phyloP scores from a whole-genome alignment of 2,329 filamentous ascomycete genomes.

The Triangularia setosa region DNA sequence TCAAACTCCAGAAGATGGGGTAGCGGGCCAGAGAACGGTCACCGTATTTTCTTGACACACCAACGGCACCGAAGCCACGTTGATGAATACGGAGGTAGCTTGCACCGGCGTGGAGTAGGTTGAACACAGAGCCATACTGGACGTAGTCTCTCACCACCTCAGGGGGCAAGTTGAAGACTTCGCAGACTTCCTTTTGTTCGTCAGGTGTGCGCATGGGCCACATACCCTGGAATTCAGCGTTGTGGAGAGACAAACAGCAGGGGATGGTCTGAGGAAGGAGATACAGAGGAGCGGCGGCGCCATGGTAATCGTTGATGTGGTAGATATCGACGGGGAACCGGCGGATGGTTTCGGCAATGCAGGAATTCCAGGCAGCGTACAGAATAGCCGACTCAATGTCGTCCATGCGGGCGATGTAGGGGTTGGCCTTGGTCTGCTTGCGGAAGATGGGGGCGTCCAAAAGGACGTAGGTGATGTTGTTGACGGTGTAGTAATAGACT shows the following conservation, averaged over 20 bases:
- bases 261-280: slow-evolving; percentile 60
- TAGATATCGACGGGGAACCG: slow-evolving; percentile 49
- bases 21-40: slow-evolving; percentile 63
- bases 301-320: slow-evolving; percentile 38
- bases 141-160: slow-evolving; percentile 58
- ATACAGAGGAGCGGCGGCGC: slow-evolving; percentile 54
- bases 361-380: slow-evolving; percentile 68
- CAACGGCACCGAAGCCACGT: slow-evolving; percentile 64
- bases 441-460: slow-evolving; percentile 65
- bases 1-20: slow-evolving; percentile 65
- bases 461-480: slow-evolving; percentile 66
- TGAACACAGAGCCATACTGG: slow-evolving; percentile 67
- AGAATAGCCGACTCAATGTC: slow-evolving; percentile 65
- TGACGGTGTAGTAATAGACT: slow-evolving; percentile 59
- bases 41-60: slow-evolving; percentile 65
- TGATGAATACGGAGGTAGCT: slow-evolving; percentile 64
- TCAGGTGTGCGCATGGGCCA: slow-evolving; percentile 63
- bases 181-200: slow-evolving; percentile 60
- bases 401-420: slow-evolving; percentile 66
- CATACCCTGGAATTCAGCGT: slow-evolving; percentile 65
- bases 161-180: slow-evolving; percentile 58
- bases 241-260: slow-evolving; percentile 61
- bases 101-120: slow-evolving; percentile 62
- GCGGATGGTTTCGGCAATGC: slow-evolving; percentile 59
- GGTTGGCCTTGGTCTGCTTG: slow-evolving; percentile 57